Conservation (phyloP, 805 yeast genomes). For the Priceomyces castillae region DNA sequence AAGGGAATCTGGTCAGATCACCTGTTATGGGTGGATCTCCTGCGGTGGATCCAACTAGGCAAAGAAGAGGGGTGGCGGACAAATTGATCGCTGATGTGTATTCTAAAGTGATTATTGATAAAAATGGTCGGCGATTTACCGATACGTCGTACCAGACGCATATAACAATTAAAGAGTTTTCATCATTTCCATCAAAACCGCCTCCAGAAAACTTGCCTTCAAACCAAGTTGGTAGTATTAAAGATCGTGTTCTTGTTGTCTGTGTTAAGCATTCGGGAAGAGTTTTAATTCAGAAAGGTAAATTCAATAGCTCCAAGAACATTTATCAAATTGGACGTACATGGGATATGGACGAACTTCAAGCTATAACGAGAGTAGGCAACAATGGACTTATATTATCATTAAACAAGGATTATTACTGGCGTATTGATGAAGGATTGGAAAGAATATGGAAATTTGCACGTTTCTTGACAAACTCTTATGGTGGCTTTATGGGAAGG, state of each 20-base stretch:
- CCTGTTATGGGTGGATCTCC: constrained; percentile 5
- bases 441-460: constrained; percentile 37
- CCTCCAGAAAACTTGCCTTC: constrained; percentile 60
- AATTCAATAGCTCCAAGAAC: constrained; percentile 65
- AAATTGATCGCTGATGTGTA: constrained; percentile 39
- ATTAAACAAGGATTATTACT: constrained; percentile 77
- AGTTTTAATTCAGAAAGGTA: constrained; percentile 78
- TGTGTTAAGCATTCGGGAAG: constrained; percentile 66
- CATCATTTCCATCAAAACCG: constrained; percentile 61
- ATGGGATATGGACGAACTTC: constrained; percentile 79
- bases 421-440: constrained; percentile 49
- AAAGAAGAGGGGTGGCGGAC: constrained; percentile 24
- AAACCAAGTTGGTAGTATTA: constrained; percentile 36
- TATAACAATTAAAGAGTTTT: constrained; percentile 70
- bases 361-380: constrained; percentile 49
- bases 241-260: constrained; percentile 58
- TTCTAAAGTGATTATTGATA: constrained; percentile 25
- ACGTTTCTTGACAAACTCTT: constrained; percentile 29
- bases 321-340: constrained; percentile 87
- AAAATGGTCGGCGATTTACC: constrained; percentile 19
- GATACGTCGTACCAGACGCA: constrained; percentile 66
- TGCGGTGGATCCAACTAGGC: constrained; percentile 3
- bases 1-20: constrained; percentile 1
- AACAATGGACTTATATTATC: constrained; percentile 57
- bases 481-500: constrained; percentile 33